Conservation (phyloP, 164 flowering plant species). For the Pachysandra terminalis region DNA sequence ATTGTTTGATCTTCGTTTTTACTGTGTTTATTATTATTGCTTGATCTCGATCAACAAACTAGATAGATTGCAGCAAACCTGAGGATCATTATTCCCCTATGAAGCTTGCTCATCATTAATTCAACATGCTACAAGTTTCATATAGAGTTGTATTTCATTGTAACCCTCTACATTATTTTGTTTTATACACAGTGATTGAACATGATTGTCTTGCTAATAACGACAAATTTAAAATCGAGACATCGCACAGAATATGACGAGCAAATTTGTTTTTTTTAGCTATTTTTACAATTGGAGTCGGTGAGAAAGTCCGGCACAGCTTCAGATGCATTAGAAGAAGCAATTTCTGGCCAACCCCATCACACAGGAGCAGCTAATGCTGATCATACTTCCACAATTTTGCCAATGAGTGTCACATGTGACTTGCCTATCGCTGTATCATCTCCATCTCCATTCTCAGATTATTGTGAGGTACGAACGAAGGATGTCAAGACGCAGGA, state of each 20-base stretch:
- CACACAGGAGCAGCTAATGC: conserved; percentile 1
- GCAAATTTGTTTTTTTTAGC: conserved; percentile 16
- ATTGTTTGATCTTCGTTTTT: too few species aligned
- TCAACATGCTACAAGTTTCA: too few species aligned
- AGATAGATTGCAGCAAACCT: too few species aligned
- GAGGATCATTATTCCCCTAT: too few species aligned
- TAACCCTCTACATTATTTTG: too few species aligned
- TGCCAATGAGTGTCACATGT: neutral
- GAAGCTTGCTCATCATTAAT: too few species aligned
- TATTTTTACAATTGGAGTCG: conserved; percentile 19
- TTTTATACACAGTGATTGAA: too few species aligned
- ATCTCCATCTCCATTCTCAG: neutral
- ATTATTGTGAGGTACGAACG: neutral
- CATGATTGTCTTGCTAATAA: too few species aligned
- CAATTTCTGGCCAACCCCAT: conserved; percentile 10
- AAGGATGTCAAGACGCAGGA: conserved; percentile 8
- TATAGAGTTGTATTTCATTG: too few species aligned
- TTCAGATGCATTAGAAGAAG: conserved; percentile 4
- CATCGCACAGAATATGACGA: neutral
- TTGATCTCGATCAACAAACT: too few species aligned
- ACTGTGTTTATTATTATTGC: too few species aligned
- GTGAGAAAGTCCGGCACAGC: conserved; percentile 6
- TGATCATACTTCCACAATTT: neutral
- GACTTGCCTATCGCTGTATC: neutral
- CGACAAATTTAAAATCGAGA: too few species aligned